Conservation (phyloP, 2,329 filamentous ascomycete genomes). For the Stagonosporopsis chrysanthemi region DNA sequence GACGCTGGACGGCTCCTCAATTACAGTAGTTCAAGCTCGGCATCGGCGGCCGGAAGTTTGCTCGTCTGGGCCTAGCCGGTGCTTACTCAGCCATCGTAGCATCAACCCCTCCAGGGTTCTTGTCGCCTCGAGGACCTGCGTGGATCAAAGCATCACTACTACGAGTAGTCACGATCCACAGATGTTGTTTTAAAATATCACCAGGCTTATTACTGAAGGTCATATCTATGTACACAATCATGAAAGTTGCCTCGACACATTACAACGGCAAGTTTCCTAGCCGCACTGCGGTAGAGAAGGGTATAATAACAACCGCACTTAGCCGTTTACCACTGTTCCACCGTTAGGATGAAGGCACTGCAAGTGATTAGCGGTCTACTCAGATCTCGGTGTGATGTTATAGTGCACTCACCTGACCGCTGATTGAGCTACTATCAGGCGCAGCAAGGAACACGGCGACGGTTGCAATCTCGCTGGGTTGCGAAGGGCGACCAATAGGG, state of each 20-base stretch:
- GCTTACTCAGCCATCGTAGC: neutral
- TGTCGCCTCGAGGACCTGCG: neutral
- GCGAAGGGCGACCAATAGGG: conserved; percentile 79
- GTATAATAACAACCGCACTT: neutral
- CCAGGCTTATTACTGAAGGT: conserved; percentile 4
- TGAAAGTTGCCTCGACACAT: conserved; percentile 9
- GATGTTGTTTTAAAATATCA: neutral
- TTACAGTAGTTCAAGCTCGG: conserved; percentile 30
- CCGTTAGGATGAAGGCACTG: conserved; percentile 62
- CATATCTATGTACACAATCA: conserved; percentile 10
- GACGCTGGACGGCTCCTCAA: conserved; percentile 4
- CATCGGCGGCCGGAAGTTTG: conserved; percentile 21
- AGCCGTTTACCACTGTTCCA: conserved; percentile 46
- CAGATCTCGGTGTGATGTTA: no score
- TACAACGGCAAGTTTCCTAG: conserved; percentile 19
- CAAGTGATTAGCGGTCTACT: no score
- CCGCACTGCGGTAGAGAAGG: conserved; percentile 19
- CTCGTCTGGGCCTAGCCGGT: neutral
- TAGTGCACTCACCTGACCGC: conserved; percentile 64
- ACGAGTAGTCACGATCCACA: neutral
- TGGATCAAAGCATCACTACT: no score
- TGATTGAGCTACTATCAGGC: conserved; percentile 75
- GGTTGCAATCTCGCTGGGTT: conserved; percentile 82
- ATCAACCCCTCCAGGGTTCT: neutral
- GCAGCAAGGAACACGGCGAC: conserved; percentile 83